Conservation (phyloP, 164 flowering plant genomes). For the Hamamelis virginiana region DNA sequence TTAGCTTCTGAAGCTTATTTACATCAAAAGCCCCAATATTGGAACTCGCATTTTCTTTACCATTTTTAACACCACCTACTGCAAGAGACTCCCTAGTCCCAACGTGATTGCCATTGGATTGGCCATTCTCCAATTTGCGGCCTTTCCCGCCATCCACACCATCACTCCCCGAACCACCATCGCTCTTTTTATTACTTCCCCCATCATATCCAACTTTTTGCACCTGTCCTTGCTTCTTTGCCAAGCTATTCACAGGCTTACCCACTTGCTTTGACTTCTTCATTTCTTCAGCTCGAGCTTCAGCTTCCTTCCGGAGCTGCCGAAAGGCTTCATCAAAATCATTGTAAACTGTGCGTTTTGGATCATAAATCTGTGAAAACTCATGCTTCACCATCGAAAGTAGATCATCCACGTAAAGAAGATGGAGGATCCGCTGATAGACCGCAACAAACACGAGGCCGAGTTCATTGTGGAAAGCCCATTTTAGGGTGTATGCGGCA, state of each 20-base stretch:
- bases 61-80: constrained; percentile 37
- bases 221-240: constrained; percentile 57
- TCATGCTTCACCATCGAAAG: constrained; percentile 78
- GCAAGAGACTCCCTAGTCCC: constrained; percentile 24
- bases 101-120: constrained; percentile 40
- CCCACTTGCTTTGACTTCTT: constrained; percentile 63
- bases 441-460: constrained; percentile 98
- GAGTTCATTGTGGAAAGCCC: constrained; percentile 94
- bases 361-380: constrained; percentile 77
- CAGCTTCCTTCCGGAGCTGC: constrained; percentile 85
- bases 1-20: constrained; percentile 71
- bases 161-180: no score
- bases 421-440: constrained; percentile 76
- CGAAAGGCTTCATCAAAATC: constrained; percentile 83
- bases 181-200: constrained; percentile 45
- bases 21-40: constrained; percentile 86
- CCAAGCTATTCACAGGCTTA: constrained; percentile 35
- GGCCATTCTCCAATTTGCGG: constrained; percentile 54
- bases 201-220: constrained; percentile 41
- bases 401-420: constrained; percentile 90
- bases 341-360: constrained; percentile 55
- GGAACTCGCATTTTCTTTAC: constrained; percentile 54
- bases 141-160: constrained; percentile 48
- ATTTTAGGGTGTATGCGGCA: constrained; percentile 80
- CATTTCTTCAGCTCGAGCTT: constrained; percentile 82